A percentile compares a stretch with the other conserved stretches of the same genome.
Evolutionary conservation across 371 early-diverging fungal genomes (phyloP).

Genomic region (Mucor sp.): DNA sequence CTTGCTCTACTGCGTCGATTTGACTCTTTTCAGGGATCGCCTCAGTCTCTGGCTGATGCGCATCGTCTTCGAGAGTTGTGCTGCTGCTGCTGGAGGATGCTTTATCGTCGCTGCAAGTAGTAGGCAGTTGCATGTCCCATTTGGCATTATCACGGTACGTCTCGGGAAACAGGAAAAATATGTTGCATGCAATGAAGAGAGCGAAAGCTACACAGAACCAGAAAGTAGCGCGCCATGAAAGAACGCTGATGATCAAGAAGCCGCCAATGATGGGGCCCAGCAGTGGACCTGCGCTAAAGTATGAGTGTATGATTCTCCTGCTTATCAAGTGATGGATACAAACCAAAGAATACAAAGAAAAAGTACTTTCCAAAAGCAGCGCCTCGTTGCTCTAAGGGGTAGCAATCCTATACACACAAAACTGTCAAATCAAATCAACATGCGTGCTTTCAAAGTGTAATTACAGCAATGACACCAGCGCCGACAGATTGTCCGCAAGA

Average conservation of each 20-base stretch:
- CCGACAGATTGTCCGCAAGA: slow-evolving; percentile 69
- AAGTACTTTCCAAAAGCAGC: slow-evolving; percentile 48
- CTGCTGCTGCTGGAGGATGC: not conserved
- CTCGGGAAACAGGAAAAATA: slow-evolving; percentile 62
- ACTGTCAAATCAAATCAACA: not conserved
- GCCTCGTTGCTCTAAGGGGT: slow-evolving; percentile 32
- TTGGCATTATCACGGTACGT: slow-evolving; percentile 49
- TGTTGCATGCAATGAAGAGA: slow-evolving; percentile 15
- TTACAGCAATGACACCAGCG: slow-evolving; percentile 38
- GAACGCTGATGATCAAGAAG: slow-evolving; percentile 29
- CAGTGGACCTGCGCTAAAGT: not conserved
- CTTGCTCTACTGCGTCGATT: not conserved
- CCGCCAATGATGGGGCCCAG: slow-evolving; percentile 33
- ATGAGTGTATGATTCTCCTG: too few relatives aligned
- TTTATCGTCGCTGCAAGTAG: not conserved
- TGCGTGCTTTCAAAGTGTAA: not conserved
- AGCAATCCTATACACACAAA: slow-evolving; percentile 19
- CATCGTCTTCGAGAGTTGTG: slow-evolving; percentile 1
- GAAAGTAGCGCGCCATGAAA: slow-evolving; percentile 34
- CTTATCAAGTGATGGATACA: too few relatives aligned
- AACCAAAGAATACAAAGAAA: slow-evolving; percentile 50
- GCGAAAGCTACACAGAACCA: slow-evolving; percentile 37
- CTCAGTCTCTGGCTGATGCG: not conserved
- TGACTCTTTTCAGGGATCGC: not conserved
- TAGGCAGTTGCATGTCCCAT: slow-evolving; percentile 21